Conservation (phyloP, 2,329 filamentous ascomycete species). For the Penicillium thymicola region DNA sequence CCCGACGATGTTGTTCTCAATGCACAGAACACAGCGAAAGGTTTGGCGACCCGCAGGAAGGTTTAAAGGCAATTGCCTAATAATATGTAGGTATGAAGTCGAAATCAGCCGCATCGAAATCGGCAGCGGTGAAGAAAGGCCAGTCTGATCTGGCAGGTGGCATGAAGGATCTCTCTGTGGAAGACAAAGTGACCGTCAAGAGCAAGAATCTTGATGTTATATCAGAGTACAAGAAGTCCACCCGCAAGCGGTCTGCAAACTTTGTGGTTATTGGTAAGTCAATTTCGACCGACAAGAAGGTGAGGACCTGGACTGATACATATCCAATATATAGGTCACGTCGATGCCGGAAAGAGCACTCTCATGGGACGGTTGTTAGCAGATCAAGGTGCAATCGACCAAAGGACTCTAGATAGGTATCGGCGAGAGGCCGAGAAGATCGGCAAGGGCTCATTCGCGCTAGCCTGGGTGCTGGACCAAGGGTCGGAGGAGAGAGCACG, state of each 20-base stretch:
- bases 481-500: conserved; percentile 82
- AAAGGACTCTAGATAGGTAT: conserved; percentile 84
- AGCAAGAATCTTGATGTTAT: conserved; percentile 82
- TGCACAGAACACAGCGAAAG: conserved; percentile 74
- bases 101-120: conserved; percentile 41
- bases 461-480: conserved; percentile 96
- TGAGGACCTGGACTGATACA: conserved; percentile 19
- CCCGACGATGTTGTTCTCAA: conserved; percentile 85
- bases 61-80: conserved; percentile 37
- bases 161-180: conserved; percentile 48
- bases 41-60: conserved; percentile 57
- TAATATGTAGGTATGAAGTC: conserved; percentile 45
- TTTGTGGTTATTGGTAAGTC: conserved; percentile 82
- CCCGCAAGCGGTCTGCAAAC: conserved; percentile 75
- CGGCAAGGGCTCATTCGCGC: conserved; percentile 90
- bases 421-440: conserved; percentile 84
- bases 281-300: conserved; percentile 26
- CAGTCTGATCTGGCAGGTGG: conserved; percentile 47
- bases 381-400: conserved; percentile 82
- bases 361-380: conserved; percentile 92
- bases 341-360: conserved; percentile 96
- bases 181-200: conserved; percentile 53
- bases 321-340: conserved; percentile 63
- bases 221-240: conserved; percentile 71
- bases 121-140: conserved; percentile 41